phyloP scores from a whole-genome alignment of 106 monocot genomes.

The Iris macrosiphon region DNA sequence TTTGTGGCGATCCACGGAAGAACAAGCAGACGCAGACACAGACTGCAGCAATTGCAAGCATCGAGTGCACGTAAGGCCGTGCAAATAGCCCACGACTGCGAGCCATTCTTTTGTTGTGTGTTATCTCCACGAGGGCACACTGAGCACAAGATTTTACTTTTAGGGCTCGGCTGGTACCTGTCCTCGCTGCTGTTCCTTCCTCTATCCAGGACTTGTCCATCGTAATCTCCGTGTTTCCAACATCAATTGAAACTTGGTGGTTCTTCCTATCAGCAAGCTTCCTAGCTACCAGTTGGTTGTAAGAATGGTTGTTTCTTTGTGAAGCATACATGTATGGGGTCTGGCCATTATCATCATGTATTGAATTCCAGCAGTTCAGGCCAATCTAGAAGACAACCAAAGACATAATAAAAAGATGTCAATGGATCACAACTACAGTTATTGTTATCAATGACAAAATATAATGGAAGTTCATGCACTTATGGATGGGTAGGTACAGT shows the following conservation, averaged over 20 bases:
- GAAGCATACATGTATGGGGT: constrained; percentile 20
- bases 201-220: constrained; percentile 11
- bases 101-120: not conserved
- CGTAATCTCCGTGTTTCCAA: constrained; percentile 2
- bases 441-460: too few species aligned
- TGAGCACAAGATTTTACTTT: constrained; percentile 19
- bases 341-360: constrained; percentile 13
- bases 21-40: constrained; percentile 88
- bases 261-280: constrained; percentile 18
- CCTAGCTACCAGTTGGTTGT: constrained; percentile 35
- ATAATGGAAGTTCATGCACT: too few species aligned
- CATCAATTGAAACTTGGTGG: constrained; percentile 13
- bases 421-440: too few species aligned
- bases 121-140: constrained; percentile 31
- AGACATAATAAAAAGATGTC: too few species aligned
- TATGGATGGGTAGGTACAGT: too few species aligned
- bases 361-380: constrained; percentile 18
- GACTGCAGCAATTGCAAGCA: constrained; percentile 77
- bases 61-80: constrained; percentile 47
- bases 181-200: constrained; percentile 3
- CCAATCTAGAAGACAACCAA: constrained; percentile 4
- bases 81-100: constrained; percentile 36
- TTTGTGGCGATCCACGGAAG: constrained; percentile 41
- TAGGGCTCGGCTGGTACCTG: constrained; percentile 2
- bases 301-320: constrained; percentile 30